These are phyloP conservation scores for Dionaea muscipula DNA, from an alignment of 179 eudicot genomes.

Conservation along the genomic window DNA sequence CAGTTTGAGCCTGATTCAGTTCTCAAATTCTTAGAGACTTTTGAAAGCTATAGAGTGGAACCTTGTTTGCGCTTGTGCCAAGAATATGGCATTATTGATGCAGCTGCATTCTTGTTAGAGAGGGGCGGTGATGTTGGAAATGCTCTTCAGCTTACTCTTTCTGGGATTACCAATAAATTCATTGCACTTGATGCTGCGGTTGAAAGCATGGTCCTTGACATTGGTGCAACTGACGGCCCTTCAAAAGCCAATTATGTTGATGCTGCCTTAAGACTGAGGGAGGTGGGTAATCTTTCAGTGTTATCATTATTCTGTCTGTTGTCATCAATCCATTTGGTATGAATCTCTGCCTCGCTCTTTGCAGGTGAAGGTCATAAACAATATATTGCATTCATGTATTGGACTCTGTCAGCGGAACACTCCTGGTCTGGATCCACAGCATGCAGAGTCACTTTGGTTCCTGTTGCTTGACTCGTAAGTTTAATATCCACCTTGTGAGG, in stretches of 20 bases:
- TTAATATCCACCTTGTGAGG: constrained; percentile 4
- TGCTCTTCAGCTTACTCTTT: constrained; percentile 65
- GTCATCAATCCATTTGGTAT: neutral
- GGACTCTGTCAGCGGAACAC: constrained; percentile 86
- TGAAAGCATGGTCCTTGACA: constrained; percentile 23
- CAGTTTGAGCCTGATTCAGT: constrained; percentile 67
- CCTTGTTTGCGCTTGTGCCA: constrained; percentile 83
- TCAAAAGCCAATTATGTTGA: constrained; percentile 28
- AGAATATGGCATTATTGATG: constrained; percentile 73
- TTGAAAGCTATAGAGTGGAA: constrained; percentile 86
- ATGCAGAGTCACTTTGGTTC: constrained; percentile 91
- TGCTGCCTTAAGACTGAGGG: constrained; percentile 38
- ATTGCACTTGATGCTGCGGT: constrained; percentile 51
- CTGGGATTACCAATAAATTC: constrained; percentile 55
- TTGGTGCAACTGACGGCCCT: constrained; percentile 17
- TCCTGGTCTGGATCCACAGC: constrained; percentile 62
- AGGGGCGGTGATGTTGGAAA: constrained; percentile 92
- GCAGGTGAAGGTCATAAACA: constrained; percentile 53
- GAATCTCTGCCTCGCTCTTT: constrained; percentile 6
- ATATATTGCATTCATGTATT: constrained; percentile 53
- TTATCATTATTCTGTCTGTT: neutral
- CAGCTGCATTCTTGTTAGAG: constrained; percentile 80
- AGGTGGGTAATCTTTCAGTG: constrained; percentile 31
- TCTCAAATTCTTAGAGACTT: constrained; percentile 71
- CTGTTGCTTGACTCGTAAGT: constrained; percentile 87